phyloP scores from a whole-genome alignment of 441 rosid species.

The Eruca vesicaria region DNA sequence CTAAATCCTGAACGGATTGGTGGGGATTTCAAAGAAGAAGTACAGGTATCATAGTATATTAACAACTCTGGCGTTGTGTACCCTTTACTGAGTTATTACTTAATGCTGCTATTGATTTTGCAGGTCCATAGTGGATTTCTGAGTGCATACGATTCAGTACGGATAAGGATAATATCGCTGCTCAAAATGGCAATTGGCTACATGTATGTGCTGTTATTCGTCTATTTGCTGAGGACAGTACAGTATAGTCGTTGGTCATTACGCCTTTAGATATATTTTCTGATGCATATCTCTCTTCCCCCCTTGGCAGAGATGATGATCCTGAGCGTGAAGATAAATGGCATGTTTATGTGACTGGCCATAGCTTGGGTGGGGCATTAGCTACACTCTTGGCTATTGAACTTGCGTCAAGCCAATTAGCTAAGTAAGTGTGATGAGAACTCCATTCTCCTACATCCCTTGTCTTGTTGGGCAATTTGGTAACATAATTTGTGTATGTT shows the following conservation, averaged over 20 bases:
- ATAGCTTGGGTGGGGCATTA: conserved; percentile 97
- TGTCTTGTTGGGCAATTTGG: neutral
- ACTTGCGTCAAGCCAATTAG: conserved; percentile 86
- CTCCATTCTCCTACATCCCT: conserved; percentile 3
- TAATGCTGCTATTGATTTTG: conserved; percentile 19
- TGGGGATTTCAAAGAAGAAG: conserved; percentile 92
- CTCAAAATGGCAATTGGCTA: conserved; percentile 65
- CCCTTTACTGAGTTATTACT: neutral
- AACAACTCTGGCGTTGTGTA: neutral
- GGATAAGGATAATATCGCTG: conserved; percentile 73
- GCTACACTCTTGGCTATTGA: conserved; percentile 93
- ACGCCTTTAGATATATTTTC: conserved; percentile 2
- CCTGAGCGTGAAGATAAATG: conserved; percentile 51
- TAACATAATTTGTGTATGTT: conserved; percentile 13
- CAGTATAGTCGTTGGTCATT: neutral
- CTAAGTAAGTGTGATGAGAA: conserved; percentile 52
- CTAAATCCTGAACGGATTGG: conserved; percentile 93
- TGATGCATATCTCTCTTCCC: conserved; percentile 11
- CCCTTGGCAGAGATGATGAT: conserved; percentile 53
- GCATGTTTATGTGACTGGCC: conserved; percentile 95
- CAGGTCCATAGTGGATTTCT: conserved; percentile 96
- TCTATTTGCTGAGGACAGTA: conserved; percentile 1
- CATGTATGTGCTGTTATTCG: conserved; percentile 47
- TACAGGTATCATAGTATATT: conserved; percentile 74
- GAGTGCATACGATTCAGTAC: conserved; percentile 88